These are phyloP conservation scores for Diplodia seriata DNA, from an alignment of 2,329 filamentous ascomycete species.

Conservation along the genomic window DNA sequence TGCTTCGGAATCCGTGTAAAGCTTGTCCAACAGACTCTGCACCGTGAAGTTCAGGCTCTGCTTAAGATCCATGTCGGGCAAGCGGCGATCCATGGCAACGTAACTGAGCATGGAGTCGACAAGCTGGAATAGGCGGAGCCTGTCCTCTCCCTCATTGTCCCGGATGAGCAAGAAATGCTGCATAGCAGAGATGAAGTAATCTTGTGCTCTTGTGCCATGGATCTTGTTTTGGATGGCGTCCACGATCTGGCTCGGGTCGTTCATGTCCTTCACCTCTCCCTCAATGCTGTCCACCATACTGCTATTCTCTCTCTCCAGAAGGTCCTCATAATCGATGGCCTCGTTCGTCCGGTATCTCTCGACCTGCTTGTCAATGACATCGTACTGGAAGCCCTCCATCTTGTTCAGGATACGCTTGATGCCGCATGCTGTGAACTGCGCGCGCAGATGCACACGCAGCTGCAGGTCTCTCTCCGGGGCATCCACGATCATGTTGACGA, in stretches of 20 bases:
- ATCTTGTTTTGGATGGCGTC: constrained; percentile 90
- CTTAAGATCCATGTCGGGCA: constrained; percentile 97
- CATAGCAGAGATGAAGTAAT: constrained; percentile 94
- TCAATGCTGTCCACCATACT: constrained; percentile 89
- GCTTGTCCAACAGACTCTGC: constrained; percentile 90
- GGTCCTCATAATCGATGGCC: constrained; percentile 97
- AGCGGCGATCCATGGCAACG: constrained; percentile 93
- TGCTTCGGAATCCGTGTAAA: constrained; percentile 96
- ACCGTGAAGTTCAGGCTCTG: constrained; percentile 98
- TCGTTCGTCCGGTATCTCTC: constrained; percentile 93
- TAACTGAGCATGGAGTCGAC: constrained; percentile 99
- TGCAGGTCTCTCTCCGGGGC: constrained; percentile 88
- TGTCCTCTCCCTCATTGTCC: constrained; percentile 90
- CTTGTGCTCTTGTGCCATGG: constrained; percentile 81
- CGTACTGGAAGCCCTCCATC: constrained; percentile 99
- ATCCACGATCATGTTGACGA: constrained; percentile 97
- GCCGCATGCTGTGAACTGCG: constrained; percentile 94
- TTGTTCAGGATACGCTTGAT: constrained; percentile 93
- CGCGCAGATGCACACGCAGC: constrained; percentile 89
- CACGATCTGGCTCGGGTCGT: constrained; percentile 89
- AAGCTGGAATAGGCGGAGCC: constrained; percentile 93
- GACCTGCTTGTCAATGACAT: constrained; percentile 97
- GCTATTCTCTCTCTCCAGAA: constrained; percentile 87
- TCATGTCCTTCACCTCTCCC: constrained; percentile 87
- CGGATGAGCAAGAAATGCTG: constrained; percentile 94